Evolutionary conservation across 768 basidiomycete genomes (phyloP), one percentile per base, ranked within the genome.

Genomic region (Lactifluus echinatus): DNA sequence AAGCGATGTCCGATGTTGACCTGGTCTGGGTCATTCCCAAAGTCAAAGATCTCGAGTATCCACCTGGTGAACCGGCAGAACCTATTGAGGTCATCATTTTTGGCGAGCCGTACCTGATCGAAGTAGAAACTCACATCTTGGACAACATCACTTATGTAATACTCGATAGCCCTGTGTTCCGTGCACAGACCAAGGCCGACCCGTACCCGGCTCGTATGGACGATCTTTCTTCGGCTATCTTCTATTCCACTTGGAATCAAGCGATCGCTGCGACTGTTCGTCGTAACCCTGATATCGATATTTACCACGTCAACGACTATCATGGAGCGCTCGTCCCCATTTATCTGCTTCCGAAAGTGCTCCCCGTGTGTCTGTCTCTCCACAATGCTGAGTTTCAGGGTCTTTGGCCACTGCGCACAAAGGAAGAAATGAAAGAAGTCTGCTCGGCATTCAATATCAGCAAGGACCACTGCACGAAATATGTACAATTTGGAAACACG

Each of bases 301-400:
- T 96, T 61, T 95, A 95, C 71, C 93, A 95, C 72, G 73, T 95
- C 74, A 95, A 95, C 69, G 89, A 96, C 67, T 96, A 95, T 68
- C 93, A 96, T 65, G 93, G 92, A 60, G 89, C 92, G 23, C 82
- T 96, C 42, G 93, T 85, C 55, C 84, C 89, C 12, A 84, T 95
- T 55, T 96, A 96, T 68, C 80, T 96, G 15, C 79, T 96, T 17
- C 93, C 93, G 47, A 93, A 93, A 71, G 84, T 96, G 59, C 73
- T 95, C 46, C 93, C 93, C 0, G 80, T 84, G 66, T 95, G 93
- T 70, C 76, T 96, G 29, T 96, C 93, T 3, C 78, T 96, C 33
- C 93, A 96, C 76, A 96, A 96, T 64, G 93, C 93, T 66, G 93
- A 96, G 71, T 96, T 96, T 79, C 93, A 96, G 69, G 93, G 93